Evolutionary conservation across 148 eudicot genomes (phyloP).

Genomic region (Rhododendron williamsianum): DNA sequence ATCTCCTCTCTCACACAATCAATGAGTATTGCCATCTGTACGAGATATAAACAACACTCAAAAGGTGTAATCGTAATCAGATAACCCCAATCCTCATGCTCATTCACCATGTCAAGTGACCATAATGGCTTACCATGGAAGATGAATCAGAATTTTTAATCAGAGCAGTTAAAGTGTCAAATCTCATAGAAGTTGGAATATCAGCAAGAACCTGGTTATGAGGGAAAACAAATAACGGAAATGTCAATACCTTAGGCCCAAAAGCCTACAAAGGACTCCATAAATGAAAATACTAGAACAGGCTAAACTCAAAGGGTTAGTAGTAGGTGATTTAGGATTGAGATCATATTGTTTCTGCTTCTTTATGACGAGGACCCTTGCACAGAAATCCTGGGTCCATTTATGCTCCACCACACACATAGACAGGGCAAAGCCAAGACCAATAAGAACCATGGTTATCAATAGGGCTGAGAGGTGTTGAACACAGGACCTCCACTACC

Average conservation of each 20-base stretch:
- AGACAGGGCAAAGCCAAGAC: not conserved
- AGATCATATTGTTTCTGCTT: not conserved
- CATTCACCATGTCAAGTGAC: slow-evolving; percentile 11
- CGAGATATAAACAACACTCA: not conserved
- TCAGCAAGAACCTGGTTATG: slow-evolving; percentile 71
- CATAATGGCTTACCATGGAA: slow-evolving; percentile 65
- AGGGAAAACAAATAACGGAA: slow-evolving; percentile 9
- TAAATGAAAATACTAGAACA: not conserved
- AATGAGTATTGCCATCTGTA: slow-evolving; percentile 78
- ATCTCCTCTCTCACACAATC: slow-evolving; percentile 67
- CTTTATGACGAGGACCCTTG: not conserved
- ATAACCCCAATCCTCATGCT: not conserved
- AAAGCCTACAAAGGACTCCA: not conserved
- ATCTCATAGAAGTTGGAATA: slow-evolving; percentile 61
- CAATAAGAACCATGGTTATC: not conserved
- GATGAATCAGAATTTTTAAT: slow-evolving; percentile 59
- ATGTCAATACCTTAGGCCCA: not conserved
- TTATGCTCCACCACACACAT: not conserved
- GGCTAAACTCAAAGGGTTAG: not conserved
- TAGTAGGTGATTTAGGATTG: not conserved
- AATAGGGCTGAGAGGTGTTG: not conserved
- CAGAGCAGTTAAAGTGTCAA: slow-evolving; percentile 57
- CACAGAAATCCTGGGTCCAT: not conserved
- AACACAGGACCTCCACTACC: not conserved
- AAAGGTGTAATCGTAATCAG: not conserved